Percentiles rank a stretch among this genome's conserved stretches.
phyloP scores from a whole-genome alignment of 2,329 filamentous ascomycete genomes.

The Alternaria sp. region DNA sequence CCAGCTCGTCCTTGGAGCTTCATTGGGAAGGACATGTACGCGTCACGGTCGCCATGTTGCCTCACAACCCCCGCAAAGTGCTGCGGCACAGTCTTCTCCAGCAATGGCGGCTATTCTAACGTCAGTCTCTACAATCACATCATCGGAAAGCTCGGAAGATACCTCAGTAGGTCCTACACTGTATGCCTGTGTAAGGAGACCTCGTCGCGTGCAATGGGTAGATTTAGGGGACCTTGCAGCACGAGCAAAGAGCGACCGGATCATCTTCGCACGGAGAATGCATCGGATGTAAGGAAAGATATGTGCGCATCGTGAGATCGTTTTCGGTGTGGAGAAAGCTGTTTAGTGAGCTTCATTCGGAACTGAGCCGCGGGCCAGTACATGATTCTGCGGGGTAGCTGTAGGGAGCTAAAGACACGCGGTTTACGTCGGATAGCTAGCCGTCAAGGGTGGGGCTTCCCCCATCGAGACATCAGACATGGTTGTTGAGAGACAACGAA shows the following conservation, averaged over 20 bases:
- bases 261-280: constrained; percentile 33
- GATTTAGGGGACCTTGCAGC: constrained; percentile 15
- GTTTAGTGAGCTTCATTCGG: constrained; percentile 11
- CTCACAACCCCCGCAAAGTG: constrained; percentile 74
- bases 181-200: constrained; percentile 44
- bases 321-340: constrained; percentile 1
- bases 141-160: constrained; percentile 14
- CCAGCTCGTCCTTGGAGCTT: neutral
- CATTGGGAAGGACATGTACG: constrained; percentile 53
- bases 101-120: constrained; percentile 66
- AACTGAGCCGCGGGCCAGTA: constrained; percentile 19
- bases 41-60: constrained; percentile 68
- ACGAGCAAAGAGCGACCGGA: constrained; percentile 36
- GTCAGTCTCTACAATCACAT: constrained; percentile 17
- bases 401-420: neutral
- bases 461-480: neutral
- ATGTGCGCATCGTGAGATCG: constrained; percentile 1
- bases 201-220: constrained; percentile 25
- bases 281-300: constrained; percentile 17
- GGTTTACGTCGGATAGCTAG: constrained; percentile 1
- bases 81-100: constrained; percentile 73
- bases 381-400: constrained; percentile 17
- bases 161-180: constrained; percentile 46
- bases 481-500: neutral
- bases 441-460: neutral